Evolutionary conservation across 495 filamentous ascomycete genomes (phyloP), one percentile per base, ranked within the genome.

Genomic region (Schizothecium vesticola): DNA sequence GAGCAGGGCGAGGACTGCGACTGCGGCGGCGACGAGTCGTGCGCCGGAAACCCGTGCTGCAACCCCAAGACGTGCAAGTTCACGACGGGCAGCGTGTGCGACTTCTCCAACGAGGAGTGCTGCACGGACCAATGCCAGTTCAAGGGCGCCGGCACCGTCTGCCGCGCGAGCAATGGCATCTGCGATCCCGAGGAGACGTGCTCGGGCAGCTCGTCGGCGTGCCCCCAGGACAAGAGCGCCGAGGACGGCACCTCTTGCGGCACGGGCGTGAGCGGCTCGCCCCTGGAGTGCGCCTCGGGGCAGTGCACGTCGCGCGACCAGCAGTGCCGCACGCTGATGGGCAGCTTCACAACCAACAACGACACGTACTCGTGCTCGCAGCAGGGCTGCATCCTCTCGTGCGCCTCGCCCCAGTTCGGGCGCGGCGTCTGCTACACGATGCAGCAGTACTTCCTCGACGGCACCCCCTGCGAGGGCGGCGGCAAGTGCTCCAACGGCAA

Each of bases 1-100:
- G 95, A 99, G 78, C 78, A 84, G 11, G 95, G 92, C 69, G 95
- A 99, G 78, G 91, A 99, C 19, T 99, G 95, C 78, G 95, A 99
- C 79, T 99, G 95, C 74, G 96, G 95, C 64, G 95, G 94, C 56
- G 76, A 77, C 8, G 79, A 80, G 31, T 86, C 85, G 56, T 99
- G 95, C 76, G 86, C 81, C 21, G 77, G 82, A 70, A 92, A 99
- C 78, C 66, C 72, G 26, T 99, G 95, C 82, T 99, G 95, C 77
- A 85, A 99, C 71, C 78, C 93, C 3, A 87, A 77, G 7, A 98
- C 96, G 13, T 99, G 95, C 86, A 92, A 91, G 77, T 97, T 96
- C 83, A 91, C 84, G 63, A 75, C 79, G 61, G 84, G 79, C 43
- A 87, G 93, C 56, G 87, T 93, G 23, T 99, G 95, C 76, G 95